Percentiles rank a stretch among this genome's conserved stretches.
These are phyloP conservation scores for Fraxinus cuspidata DNA, from an alignment of 257 asterid genomes.

Conservation along the genomic window DNA sequence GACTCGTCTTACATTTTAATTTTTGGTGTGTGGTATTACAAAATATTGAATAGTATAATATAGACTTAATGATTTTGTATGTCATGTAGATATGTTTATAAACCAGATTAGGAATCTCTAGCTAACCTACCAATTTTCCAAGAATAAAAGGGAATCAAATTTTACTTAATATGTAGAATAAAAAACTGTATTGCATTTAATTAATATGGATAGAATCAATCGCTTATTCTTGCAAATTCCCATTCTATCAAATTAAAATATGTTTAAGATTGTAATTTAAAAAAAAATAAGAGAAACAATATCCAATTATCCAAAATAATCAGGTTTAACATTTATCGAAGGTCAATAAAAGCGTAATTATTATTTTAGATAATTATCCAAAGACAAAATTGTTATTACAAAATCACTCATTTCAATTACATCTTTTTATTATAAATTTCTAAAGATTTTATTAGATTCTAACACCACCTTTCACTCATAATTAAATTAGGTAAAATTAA, in stretches of 20 bases:
- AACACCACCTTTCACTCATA: neutral
- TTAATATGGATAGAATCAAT: neutral
- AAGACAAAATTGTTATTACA: neutral
- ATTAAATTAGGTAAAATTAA: constrained; percentile 13
- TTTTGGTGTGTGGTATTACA: no score
- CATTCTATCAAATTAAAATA: neutral
- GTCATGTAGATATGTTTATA: no score
- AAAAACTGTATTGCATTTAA: neutral
- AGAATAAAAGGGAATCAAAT: neutral
- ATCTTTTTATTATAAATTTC: neutral
- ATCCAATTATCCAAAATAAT: neutral
- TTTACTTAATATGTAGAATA: neutral
- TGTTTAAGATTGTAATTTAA: neutral
- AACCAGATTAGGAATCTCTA: neutral
- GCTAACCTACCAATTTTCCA: neutral
- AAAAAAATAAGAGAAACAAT: neutral
- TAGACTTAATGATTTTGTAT: no score
- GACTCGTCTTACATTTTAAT: no score
- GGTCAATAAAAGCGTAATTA: neutral
- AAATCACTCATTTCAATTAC: constrained; percentile 7
- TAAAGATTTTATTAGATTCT: neutral
- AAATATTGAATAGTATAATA: no score
- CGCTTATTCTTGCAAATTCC: neutral
- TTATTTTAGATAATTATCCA: neutral
- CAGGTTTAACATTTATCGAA: neutral